These are phyloP conservation scores for Cyberlindnera japonica DNA, from an alignment of 805 yeast genomes.

Conservation along the genomic window DNA sequence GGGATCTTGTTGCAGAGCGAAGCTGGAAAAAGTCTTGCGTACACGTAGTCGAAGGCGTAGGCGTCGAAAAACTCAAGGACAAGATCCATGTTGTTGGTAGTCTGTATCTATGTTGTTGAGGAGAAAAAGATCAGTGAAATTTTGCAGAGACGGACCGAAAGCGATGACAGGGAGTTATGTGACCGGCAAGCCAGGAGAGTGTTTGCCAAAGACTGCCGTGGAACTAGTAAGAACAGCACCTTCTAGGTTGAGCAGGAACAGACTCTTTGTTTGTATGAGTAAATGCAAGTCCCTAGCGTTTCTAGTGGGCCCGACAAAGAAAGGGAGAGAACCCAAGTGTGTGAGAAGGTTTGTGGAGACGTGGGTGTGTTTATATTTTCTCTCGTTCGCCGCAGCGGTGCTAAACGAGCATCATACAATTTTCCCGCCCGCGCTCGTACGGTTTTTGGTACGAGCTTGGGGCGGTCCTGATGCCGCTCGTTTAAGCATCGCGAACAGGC, in stretches of 20 bases:
- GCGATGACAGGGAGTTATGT: no score
- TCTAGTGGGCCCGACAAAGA: not conserved
- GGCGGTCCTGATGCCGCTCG: conserved; percentile 3
- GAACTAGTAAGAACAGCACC: no score
- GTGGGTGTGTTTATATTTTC: conserved; percentile 9
- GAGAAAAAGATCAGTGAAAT: not conserved
- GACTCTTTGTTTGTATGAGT: no score
- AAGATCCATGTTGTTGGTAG: conserved; percentile 66
- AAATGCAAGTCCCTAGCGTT: no score
- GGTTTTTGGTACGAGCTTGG: not conserved
- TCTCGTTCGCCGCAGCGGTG: not conserved
- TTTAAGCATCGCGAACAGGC: no score
- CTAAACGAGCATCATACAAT: conserved; percentile 4
- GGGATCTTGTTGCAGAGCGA: conserved; percentile 40
- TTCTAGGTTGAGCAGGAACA: no score
- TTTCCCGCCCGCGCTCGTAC: conserved; percentile 3
- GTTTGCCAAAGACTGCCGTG: no score
- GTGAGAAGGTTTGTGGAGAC: not conserved
- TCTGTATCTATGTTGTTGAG: not conserved
- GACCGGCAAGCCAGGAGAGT: no score
- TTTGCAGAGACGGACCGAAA: no score
- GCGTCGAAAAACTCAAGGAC: conserved; percentile 79
- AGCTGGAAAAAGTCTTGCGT: conserved; percentile 65
- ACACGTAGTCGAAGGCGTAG: conserved; percentile 66
- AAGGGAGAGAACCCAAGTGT: not conserved